Percentiles rank a stretch among this genome's conserved stretches.
phyloP scores from a whole-genome alignment of 2,329 filamentous ascomycete genomes.

The Fusarium anguioides region DNA sequence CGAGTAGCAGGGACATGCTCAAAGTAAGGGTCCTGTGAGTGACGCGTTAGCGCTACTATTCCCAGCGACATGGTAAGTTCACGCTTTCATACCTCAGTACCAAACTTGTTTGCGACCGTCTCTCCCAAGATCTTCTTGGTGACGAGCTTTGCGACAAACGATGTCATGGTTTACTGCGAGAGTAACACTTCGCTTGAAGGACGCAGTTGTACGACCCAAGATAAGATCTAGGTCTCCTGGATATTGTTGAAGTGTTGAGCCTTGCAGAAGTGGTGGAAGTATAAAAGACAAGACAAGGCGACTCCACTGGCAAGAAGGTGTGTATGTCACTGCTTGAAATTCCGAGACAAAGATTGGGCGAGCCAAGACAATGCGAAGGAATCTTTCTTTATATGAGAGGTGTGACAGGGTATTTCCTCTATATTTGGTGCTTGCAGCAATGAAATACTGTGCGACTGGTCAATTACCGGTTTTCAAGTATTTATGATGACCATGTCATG shows the following conservation, averaged over 20 bases:
- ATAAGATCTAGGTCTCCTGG: not conserved
- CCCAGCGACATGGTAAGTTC: not conserved
- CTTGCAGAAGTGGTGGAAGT: not conserved
- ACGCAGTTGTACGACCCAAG: not conserved
- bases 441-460: slow-evolving; percentile 11
- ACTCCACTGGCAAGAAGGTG: not conserved
- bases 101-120: slow-evolving; percentile 67
- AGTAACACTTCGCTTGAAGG: not conserved
- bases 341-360: slow-evolving; percentile 26
- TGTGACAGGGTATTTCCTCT: not conserved
- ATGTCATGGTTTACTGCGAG: slow-evolving; percentile 58
- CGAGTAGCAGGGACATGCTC: slow-evolving; percentile 82
- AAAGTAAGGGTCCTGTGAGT: slow-evolving; percentile 84
- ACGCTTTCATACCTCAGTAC: slow-evolving; percentile 60
- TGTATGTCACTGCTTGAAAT: slow-evolving; percentile 21
- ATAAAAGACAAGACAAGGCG: not conserved
- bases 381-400: slow-evolving; percentile 11
- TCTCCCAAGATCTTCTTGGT: slow-evolving; percentile 69
- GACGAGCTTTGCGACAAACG: slow-evolving; percentile 64
- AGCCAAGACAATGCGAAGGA: slow-evolving; percentile 12
- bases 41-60: slow-evolving; percentile 17
- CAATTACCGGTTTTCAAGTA: slow-evolving; percentile 38
- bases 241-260: not conserved
- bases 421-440: slow-evolving; percentile 3
- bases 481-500: slow-evolving; percentile 23